Conservation (phyloP, 768 basidiomycete genomes). For the Clitopilus hobsonii region DNA sequence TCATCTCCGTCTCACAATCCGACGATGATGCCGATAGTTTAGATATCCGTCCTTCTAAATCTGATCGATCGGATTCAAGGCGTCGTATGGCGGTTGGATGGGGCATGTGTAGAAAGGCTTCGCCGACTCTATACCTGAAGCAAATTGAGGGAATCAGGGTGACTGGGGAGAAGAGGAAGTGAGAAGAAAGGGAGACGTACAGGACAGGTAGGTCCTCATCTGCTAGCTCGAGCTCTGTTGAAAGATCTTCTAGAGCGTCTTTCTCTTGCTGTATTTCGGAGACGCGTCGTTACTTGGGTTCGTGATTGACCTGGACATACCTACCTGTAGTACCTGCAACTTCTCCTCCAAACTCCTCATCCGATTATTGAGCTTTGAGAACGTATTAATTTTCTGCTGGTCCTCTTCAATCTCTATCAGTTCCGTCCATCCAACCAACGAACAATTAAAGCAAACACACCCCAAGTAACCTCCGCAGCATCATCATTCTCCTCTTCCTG, state of each 20-base stretch:
- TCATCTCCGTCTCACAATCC: slow-evolving; percentile 72
- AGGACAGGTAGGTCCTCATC: slow-evolving; percentile 80
- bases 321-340: slow-evolving; percentile 69
- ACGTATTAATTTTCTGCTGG: slow-evolving; percentile 86
- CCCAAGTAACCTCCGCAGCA: slow-evolving; percentile 80
- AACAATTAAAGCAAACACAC: slow-evolving; percentile 31
- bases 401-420: slow-evolving; percentile 65
- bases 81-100: slow-evolving; percentile 64
- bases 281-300: too few relatives aligned
- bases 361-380: slow-evolving; percentile 87
- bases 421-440: not conserved
- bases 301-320: slow-evolving; percentile 7
- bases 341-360: slow-evolving; percentile 68
- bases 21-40: slow-evolving; percentile 47
- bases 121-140: slow-evolving; percentile 84
- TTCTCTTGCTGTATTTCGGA: slow-evolving; percentile 88
- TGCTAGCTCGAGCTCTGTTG: slow-evolving; percentile 82
- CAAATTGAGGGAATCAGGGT: not conserved
- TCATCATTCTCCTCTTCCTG: slow-evolving; percentile 76
- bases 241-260: slow-evolving; percentile 87
- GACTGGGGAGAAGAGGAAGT: not conserved
- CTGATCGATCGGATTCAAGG: slow-evolving; percentile 64
- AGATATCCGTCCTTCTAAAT: slow-evolving; percentile 52
- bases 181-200: slow-evolving; percentile 35
- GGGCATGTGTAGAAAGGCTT: slow-evolving; percentile 80